Base-by-base conservation (phyloP, 768 basidiomycete genomes). In the Calocybe indica region DNA sequence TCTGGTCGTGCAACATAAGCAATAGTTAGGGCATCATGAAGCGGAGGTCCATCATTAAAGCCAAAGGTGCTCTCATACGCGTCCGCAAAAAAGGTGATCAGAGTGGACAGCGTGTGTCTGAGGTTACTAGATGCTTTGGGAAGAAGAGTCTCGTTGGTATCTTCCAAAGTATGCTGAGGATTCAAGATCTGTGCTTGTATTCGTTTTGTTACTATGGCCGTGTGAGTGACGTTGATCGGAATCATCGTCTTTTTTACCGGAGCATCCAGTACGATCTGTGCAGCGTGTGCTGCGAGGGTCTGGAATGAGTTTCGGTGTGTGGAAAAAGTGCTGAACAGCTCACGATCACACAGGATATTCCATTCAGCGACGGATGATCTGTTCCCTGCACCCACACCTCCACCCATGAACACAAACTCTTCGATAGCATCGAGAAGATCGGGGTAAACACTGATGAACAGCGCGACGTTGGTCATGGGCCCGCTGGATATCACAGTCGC, bases 171-270 rank as follows among this genome's bases (percentile, higher is more conserved):
- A 31, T 50, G 40, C 14, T 48, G 54, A 1, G 69, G 72, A 13
- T 64, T 57, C 30, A 89, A 73, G 2, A 93, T 68, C 14, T 67
- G 65, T 0, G 65, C 49, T 53, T 83, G 84, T 31, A 83, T 65
- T 7, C 63, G 56, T 14, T 65, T 59, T 2, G 80, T 85, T 38
- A 88, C 83, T 52, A 94, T 86, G 3, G 87, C 88, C 0, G 79
- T 85, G 61, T 94, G 92, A 2, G 92, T 89, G 12, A 92, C 85
- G 57, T 95, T 93, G 55, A 95, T 76, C 0, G 89, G 88, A 28
- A 92, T 79, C 90, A 91, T 91, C 11, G 66, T 71, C 46, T 70
- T 74, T 67, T 79, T 83, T 6, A 88, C 70, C 2, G 86, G 82
- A 5, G 72, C 74, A 57, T 91, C 73, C 38, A 92, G 62, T 8